phyloP scores from a whole-genome alignment of 306 rosid species.

The Rosa persica region DNA sequence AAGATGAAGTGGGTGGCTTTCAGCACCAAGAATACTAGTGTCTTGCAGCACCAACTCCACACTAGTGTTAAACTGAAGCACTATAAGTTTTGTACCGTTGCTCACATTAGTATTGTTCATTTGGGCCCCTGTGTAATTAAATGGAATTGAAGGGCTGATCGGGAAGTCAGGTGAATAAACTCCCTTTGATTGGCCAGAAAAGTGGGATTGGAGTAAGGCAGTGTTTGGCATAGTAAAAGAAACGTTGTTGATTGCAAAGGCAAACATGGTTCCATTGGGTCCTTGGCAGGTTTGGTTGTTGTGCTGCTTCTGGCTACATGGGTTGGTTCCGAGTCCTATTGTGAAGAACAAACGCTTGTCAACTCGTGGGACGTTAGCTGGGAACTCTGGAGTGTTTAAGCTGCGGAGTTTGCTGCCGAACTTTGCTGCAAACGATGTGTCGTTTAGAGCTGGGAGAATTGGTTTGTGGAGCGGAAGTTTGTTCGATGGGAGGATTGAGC shows the following conservation, averaged over 20 bases:
- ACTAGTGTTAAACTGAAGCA: constrained; percentile 53
- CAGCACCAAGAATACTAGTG: constrained; percentile 51
- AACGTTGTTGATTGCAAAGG: constrained; percentile 56
- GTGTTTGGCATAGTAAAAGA: background rate
- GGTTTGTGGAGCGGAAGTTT: too few species aligned
- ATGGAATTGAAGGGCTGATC: constrained; percentile 32
- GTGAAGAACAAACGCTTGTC: constrained; percentile 61
- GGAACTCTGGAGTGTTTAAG: too few species aligned
- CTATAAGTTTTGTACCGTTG: constrained; percentile 55
- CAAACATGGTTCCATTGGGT: constrained; percentile 62
- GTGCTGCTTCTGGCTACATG: constrained; percentile 24
- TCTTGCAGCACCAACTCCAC: constrained; percentile 57
- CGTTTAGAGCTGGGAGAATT: too few species aligned
- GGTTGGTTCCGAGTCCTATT: constrained; percentile 56
- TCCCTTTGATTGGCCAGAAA: constrained; percentile 38
- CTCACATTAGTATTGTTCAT: constrained; percentile 57
- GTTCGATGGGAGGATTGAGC: too few species aligned
- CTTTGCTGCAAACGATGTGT: too few species aligned
- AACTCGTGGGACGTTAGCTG: constrained; percentile 24
- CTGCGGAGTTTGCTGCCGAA: too few species aligned
- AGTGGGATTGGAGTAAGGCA: constrained; percentile 58
- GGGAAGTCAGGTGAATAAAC: constrained; percentile 47
- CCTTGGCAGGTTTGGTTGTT: constrained; percentile 55
- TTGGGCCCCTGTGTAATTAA: constrained; percentile 55
- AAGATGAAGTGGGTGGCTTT: too few species aligned